Conservation (phyloP, 331 rosid species). For the Spiraea crenata region DNA sequence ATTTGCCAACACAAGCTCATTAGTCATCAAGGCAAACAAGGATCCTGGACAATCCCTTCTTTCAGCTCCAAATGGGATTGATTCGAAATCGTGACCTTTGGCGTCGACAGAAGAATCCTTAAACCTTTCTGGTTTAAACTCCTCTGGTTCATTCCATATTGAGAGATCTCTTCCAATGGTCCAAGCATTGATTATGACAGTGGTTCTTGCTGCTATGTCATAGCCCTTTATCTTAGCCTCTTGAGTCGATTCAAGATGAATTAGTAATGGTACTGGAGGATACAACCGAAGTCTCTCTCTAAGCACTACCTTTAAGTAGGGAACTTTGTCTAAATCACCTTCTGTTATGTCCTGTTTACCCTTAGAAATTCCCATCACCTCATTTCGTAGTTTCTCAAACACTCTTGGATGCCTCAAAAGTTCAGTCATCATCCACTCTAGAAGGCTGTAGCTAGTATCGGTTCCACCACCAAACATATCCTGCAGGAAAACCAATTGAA, state of each 20-base stretch:
- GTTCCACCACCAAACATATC: conserved; percentile 23
- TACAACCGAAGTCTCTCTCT: conserved; percentile 38
- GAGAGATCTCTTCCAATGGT: conserved; percentile 50
- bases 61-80: conserved; percentile 36
- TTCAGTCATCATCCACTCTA: conserved; percentile 28
- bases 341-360: conserved; percentile 27
- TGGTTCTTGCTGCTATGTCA: conserved; percentile 24
- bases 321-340: conserved; percentile 31
- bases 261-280: conserved; percentile 42
- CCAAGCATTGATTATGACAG: conserved; percentile 44
- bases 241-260: conserved; percentile 33
- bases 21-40: conserved; percentile 15
- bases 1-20: conserved; percentile 23
- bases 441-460: conserved; percentile 7
- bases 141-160: conserved; percentile 30
- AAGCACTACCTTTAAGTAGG: conserved; percentile 36
- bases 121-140: conserved; percentile 48
- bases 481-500: not conserved
- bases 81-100: conserved; percentile 20
- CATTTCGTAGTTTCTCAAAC: conserved; percentile 22
- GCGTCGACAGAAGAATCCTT: conserved; percentile 19
- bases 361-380: conserved; percentile 2
- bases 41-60: conserved; percentile 27
- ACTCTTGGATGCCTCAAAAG: conserved; percentile 13
- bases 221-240: conserved; percentile 29